Evolutionary conservation across 805 yeast genomes (phyloP).

Genomic region (Clavispora carvajalis): DNA sequence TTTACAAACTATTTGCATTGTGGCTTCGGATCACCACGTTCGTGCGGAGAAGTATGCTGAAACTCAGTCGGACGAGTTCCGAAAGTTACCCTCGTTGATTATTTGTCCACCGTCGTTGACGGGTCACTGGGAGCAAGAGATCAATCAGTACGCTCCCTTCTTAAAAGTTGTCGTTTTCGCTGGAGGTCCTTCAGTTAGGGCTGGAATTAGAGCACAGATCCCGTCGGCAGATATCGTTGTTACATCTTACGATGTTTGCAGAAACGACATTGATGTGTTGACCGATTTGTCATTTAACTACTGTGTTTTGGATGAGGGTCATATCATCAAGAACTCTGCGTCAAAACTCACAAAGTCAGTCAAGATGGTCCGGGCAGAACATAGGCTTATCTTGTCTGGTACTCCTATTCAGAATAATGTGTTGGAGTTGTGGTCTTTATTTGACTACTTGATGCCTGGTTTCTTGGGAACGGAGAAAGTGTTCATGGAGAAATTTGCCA

Average conservation of each 20-base stretch:
- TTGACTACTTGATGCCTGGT: conserved; percentile 98
- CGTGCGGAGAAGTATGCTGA: conserved; percentile 64
- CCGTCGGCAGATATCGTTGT: conserved; percentile 73
- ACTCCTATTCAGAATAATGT: conserved; percentile 98
- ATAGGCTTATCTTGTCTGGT: conserved; percentile 86
- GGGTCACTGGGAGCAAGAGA: conserved; percentile 98
- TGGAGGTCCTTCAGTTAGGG: conserved; percentile 80
- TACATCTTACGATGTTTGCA: conserved; percentile 92
- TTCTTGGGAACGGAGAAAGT: conserved; percentile 91
- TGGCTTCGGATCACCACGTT: conserved; percentile 89
- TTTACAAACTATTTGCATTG: conserved; percentile 92
- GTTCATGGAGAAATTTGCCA: conserved; percentile 94
- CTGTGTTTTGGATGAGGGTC: conserved; percentile 97
- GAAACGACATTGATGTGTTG: conserved; percentile 77
- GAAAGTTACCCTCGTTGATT: conserved; percentile 77
- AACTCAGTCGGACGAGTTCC: conserved; percentile 58
- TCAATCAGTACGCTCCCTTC: conserved; percentile 84
- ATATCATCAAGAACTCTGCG: conserved; percentile 85
- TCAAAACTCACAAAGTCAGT: conserved; percentile 89
- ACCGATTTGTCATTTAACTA: conserved; percentile 71
- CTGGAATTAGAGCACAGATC: conserved; percentile 48
- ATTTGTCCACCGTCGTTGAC: conserved; percentile 97
- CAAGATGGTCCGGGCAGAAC: conserved; percentile 77
- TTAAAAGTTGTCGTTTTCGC: conserved; percentile 81
- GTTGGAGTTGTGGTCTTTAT: conserved; percentile 92